Evolutionary conservation across 129 eudicot genomes (phyloP).

Genomic region (Chrysanthemum seticuspe): DNA sequence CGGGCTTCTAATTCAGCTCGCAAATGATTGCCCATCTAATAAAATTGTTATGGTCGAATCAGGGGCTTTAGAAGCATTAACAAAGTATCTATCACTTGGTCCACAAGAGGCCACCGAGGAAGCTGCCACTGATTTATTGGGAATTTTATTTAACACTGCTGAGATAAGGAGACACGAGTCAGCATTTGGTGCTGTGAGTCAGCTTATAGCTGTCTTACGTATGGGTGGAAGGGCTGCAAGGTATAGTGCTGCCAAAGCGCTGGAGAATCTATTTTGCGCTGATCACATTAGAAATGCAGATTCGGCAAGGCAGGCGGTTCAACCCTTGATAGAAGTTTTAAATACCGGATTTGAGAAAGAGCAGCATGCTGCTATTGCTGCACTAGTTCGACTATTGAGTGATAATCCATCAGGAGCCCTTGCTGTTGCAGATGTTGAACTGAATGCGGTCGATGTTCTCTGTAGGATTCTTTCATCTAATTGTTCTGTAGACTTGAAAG

Average conservation of each 20-base stretch:
- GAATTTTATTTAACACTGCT: conserved; percentile 72
- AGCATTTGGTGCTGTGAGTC: conserved; percentile 91
- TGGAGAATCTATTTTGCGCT: conserved; percentile 86
- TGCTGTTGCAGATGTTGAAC: conserved; percentile 96
- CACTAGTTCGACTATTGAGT: conserved; percentile 71
- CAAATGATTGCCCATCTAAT: conserved; percentile 74
- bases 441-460: conserved; percentile 94
- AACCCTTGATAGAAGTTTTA: conserved; percentile 89
- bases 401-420: conserved; percentile 94
- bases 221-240: conserved; percentile 96
- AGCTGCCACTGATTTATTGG: conserved; percentile 94
- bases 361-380: conserved; percentile 99
- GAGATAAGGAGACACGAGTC: conserved; percentile 95
- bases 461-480: conserved; percentile 81
- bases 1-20: conserved; percentile 83
- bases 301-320: conserved; percentile 90
- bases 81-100: conserved; percentile 95
- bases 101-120: conserved; percentile 90
- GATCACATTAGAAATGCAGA: conserved; percentile 96
- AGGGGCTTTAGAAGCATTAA: conserved; percentile 92
- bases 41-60: conserved; percentile 92
- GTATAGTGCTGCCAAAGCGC: conserved; percentile 94
- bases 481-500: conserved; percentile 90
- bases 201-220: conserved; percentile 90
- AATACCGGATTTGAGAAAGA: conserved; percentile 92